Conservation (phyloP, 805 yeast genomes). For the Lipomyces spencermartinsiae region DNA sequence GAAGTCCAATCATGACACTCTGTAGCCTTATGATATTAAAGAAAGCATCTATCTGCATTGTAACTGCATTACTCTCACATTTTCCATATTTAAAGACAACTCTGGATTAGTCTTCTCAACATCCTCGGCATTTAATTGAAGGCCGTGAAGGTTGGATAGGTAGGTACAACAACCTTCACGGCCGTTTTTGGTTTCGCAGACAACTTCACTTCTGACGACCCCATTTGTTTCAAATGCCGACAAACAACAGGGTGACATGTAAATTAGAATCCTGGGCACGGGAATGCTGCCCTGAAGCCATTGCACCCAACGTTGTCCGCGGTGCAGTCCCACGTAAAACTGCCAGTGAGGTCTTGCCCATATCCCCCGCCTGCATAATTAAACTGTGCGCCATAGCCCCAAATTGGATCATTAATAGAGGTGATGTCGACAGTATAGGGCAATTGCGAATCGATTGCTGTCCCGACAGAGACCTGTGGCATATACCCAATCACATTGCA, state of each 20-base stretch:
- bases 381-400: not conserved
- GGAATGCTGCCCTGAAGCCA: not conserved
- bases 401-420: not conserved
- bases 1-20: too few species aligned
- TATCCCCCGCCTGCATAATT: not conserved
- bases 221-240: not conserved
- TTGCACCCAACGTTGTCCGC: not conserved
- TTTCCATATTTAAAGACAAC: too few species aligned
- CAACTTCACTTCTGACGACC: not conserved
- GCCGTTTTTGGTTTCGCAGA: not conserved
- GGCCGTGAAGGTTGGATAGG: too few species aligned
- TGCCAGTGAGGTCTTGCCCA: not conserved
- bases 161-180: not conserved
- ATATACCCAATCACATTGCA: conserved; percentile 1
- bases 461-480: not conserved
- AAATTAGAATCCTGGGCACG: not conserved
- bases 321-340: not conserved
- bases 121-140: too few species aligned
- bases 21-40: too few species aligned
- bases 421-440: conserved; percentile 2
- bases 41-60: too few species aligned
- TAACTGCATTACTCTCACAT: too few species aligned
- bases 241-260: not conserved
- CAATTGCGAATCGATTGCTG: not conserved
- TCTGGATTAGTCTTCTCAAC: too few species aligned